Base-by-base conservation (phyloP, 2,329 filamentous ascomycete genomes). In the Xylariaceae sp. region DNA sequence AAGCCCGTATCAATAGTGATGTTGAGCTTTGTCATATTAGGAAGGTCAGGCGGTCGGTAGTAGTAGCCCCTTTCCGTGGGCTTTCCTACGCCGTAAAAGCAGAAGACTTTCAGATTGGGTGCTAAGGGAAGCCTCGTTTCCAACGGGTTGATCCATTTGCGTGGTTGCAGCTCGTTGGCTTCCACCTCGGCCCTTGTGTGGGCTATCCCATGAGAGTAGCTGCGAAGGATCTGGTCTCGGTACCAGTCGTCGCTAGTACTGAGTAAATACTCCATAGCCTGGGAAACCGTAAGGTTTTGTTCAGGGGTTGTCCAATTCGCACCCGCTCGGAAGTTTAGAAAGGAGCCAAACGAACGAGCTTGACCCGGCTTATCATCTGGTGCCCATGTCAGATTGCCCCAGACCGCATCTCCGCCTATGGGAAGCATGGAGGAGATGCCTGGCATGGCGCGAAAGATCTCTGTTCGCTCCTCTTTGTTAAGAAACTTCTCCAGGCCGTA, bases 401-500 rank as follows among this genome's bases (percentile, higher is more conserved):
- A 99, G n/a, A 99, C 87, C 0, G 90, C 90, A 56, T 96, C 87
- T 21, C 95, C 95, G 29, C 95, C 95, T 40, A 97, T 91, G 5
- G 95, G 95, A 1, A 99, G 82, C 95, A 99, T 99, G 44, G 91
- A 95, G 6, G 91, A 96, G 58, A 97, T 91, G 6, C 95, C 95
- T 0, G 95, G 95, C 94, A 99, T 98, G 40, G 92, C 91, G 49
- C 95, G 87, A 79, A 99, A 96, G 39, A 99, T 88, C 69, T 98
- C 92, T 0, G 91, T 92, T 49, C 95, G 86, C 73, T 99, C 95
- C 63, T 93, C 88, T 67, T 90, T 91, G 67, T 88, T 93, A 43
- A 99, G 79, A 72, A 99, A 99, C 71, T 95, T 96, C 74, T 99
- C 95, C 8, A 99, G 83, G 0, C 95, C 95, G 68, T 98, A 98